Base-by-base conservation (phyloP, 345 rosid genomes). In the Tarenaya hassleriana region DNA sequence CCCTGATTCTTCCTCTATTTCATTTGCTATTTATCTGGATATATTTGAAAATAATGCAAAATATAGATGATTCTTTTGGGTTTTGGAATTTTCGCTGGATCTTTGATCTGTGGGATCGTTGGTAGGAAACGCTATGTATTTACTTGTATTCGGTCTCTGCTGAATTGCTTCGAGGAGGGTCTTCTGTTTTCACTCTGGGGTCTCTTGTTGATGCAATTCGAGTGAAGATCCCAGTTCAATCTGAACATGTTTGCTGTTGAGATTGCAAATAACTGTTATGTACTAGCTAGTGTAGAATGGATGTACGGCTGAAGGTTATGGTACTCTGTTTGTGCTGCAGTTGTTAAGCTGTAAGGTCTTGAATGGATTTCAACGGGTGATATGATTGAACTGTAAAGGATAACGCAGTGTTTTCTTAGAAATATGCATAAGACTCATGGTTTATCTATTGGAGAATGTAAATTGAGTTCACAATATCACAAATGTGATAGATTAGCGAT, bases 71-170 rank as follows among this genome's bases (percentile, higher is more conserved):
- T 20, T 58, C 15, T 2, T 16, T 1, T 58, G n/a, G 50, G 12
- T 52, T 66, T 52, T 47, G 56, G 17, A 45, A 24, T 24, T 24
- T 24, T 2, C 29, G 2, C 46, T 40, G 61, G 61, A 58, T 66
- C 60, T 59, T 65, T 53, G 55, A 66, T 52, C 65, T 58, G 34
- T 52, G 55, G 31, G 49, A 20, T 65, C 39, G 1, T 65, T 45
- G 44, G 24, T 51, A 6, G 33, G 19, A 7, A 46, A 51, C 42
- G 29, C 11, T 52, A 24, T 2, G 29, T 24, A 24, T 24, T 24
- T 24, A 2, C 2, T 24, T 24, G 29, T 2, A 24, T 24, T 53
- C 38, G 9, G 7, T 46, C 1, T 53, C 52, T 38, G 37, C 33
- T 9, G 31, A 17, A 14, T 52, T 37, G 17, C 44, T 61, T 2